Evolutionary conservation across 1,284 basidiomycete genomes (phyloP), one percentile per base, ranked within the genome.

Genomic region (Leccinum fallax): DNA sequence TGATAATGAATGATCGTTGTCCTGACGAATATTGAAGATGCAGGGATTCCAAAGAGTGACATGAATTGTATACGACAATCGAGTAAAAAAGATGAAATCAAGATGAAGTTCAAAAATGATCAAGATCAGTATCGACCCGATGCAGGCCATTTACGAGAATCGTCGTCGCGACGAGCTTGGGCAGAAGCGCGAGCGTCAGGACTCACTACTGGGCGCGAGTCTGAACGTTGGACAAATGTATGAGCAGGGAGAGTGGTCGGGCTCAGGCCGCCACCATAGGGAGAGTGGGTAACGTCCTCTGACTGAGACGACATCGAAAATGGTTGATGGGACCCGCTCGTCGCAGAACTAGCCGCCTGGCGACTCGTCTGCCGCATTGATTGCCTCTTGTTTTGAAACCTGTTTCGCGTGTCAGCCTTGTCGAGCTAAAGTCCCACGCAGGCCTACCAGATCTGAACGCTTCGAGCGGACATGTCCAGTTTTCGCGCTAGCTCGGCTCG

Each of bases 371-470:
- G 88, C 59, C 89, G 83, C 85, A 88, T 88, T 16, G 88, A 85
- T 73, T 93, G 91, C 60, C 90, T 81, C 77, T 92, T 92, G 71
- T 93, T 93, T 78, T 93, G 91, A 78, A 93, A 93, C 90, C 90
- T 92, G 66, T 61, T 63, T 64, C 63, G 63, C 52, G 49, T 62
- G 60, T 68, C 65, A 67, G 65, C 38, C 26, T 55, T 61, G 59
- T 69, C 59, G 60, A 71, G 46, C 57, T 61, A 57, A 53, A 53
- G 51, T 51, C 59, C 58, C 62, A 59, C 66, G 61, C 51, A 59
- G 68, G 49, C 82, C 67, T 74, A 92, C 91, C 91, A 93, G 64
- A 93, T 93, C 74, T 93, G 91, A 65, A 93, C 92, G 66, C 90
- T 92, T 66, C 91, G 80, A 38, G 91, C 84, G 49, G 89, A 87